Conservation (phyloP, 306 rosid genomes). For the Geum urbanum region DNA sequence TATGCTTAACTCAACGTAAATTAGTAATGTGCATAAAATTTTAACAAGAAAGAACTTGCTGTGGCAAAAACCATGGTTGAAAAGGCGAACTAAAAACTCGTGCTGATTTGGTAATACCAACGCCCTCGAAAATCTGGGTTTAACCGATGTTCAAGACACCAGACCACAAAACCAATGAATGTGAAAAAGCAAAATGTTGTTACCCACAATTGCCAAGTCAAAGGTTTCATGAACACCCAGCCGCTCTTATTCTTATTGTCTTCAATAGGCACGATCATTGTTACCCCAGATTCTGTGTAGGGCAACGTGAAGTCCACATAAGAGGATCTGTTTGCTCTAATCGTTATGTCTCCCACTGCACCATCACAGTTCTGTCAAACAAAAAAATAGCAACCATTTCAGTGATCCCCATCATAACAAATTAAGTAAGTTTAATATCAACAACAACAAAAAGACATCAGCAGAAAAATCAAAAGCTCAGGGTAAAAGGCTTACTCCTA, state of each 20-base stretch:
- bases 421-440: neutral
- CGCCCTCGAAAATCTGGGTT: constrained; percentile 4
- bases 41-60: neutral
- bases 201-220: constrained; percentile 4
- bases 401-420: neutral
- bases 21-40: neutral
- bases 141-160: constrained; percentile 6
- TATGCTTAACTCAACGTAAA: neutral
- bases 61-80: constrained; percentile 11
- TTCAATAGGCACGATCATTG: neutral
- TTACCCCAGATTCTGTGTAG: constrained; percentile 8
- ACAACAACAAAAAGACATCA: neutral
- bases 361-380: neutral
- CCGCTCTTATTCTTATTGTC: neutral
- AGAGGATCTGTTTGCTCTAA: neutral
- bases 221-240: neutral
- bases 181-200: neutral
- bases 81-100: constrained; percentile 5
- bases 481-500: neutral
- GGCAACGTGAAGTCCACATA: constrained; percentile 13
- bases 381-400: neutral
- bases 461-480: neutral
- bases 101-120: neutral
- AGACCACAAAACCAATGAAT: constrained; percentile 6
- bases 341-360: constrained; percentile 3